Conservation (phyloP, 148 eudicot species). For the Pharnaceum exiguum region DNA sequence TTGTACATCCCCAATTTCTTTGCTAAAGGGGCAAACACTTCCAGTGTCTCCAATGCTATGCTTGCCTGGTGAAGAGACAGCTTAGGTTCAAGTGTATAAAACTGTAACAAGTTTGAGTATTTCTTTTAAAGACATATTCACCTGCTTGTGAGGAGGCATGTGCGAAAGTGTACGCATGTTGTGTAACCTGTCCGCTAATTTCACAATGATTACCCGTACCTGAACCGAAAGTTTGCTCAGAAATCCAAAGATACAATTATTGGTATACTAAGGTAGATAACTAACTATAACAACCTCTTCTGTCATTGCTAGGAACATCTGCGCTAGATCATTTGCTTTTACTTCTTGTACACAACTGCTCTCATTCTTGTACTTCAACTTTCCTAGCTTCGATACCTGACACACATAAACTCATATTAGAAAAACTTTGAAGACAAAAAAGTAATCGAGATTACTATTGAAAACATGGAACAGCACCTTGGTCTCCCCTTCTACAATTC, state of each 20-base stretch:
- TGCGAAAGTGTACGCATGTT: slow-evolving; percentile 97
- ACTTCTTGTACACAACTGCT: slow-evolving; percentile 74
- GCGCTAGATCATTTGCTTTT: slow-evolving; percentile 94
- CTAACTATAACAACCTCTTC: slow-evolving; percentile 58
- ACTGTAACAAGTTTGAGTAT: no score
- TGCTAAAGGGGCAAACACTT: slow-evolving; percentile 98
- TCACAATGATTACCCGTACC: slow-evolving; percentile 98
- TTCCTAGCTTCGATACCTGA: slow-evolving; percentile 96
- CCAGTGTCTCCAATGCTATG: slow-evolving; percentile 89
- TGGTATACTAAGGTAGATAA: not conserved
- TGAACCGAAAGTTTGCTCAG: slow-evolving; percentile 27
- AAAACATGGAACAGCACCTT: slow-evolving; percentile 44
- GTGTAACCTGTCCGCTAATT: slow-evolving; percentile 95
- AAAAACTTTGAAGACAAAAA: not conserved
- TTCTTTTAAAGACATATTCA: slow-evolving; percentile 12
- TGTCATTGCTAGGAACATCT: slow-evolving; percentile 98
- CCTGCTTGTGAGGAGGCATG: slow-evolving; percentile 99
- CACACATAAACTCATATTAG: slow-evolving; percentile 5
- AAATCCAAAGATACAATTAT: slow-evolving; percentile 5
- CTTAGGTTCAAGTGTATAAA: no score
- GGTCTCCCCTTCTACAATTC: slow-evolving; percentile 98
- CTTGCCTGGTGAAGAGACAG: no score
- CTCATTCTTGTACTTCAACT: slow-evolving; percentile 73
- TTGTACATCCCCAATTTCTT: slow-evolving; percentile 94
- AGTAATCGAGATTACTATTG: not conserved